Percentiles rank a stretch among this genome's conserved stretches.
phyloP scores from a whole-genome alignment of 306 rosid species.

The Casuarina equisetifolia region DNA sequence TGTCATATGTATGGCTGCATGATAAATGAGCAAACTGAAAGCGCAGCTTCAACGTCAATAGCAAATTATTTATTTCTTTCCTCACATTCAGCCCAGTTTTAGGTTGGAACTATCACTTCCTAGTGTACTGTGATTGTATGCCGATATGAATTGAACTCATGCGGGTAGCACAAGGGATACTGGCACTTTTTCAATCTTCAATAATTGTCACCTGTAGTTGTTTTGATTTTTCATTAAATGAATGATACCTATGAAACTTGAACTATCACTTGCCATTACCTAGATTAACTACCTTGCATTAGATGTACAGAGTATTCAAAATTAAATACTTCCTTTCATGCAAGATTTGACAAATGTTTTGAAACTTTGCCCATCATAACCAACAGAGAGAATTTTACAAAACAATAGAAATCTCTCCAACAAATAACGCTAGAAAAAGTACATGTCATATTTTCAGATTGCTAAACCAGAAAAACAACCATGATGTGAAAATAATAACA shows the following conservation, averaged over 20 bases:
- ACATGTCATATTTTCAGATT: not conserved
- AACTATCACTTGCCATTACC: not conserved
- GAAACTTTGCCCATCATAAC: not conserved
- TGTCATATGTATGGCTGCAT: not conserved
- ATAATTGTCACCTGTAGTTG: not conserved
- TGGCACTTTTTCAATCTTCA: not conserved
- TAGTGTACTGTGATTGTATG: not conserved
- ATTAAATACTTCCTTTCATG: not conserved
- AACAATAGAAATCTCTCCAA: not conserved
- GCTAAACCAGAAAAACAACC: not conserved
- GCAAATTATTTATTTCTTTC: not conserved
- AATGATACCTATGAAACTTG: not conserved
- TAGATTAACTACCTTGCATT: not conserved
- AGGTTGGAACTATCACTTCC: not conserved
- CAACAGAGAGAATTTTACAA: not conserved
- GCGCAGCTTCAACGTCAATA: not conserved
- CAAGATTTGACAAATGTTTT: not conserved
- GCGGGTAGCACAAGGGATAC: not conserved
- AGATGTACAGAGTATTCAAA: slow-evolving; percentile 1
- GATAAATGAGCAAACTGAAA: not conserved
- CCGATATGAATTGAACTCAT: not conserved
- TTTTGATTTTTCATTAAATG: not conserved
- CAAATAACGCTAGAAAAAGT: not conserved
- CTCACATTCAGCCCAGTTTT: not conserved
- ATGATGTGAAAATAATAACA: not conserved